These are phyloP conservation scores for Escovopsis weberi DNA, from an alignment of 2,329 filamentous ascomycete species.

Conservation along the genomic window DNA sequence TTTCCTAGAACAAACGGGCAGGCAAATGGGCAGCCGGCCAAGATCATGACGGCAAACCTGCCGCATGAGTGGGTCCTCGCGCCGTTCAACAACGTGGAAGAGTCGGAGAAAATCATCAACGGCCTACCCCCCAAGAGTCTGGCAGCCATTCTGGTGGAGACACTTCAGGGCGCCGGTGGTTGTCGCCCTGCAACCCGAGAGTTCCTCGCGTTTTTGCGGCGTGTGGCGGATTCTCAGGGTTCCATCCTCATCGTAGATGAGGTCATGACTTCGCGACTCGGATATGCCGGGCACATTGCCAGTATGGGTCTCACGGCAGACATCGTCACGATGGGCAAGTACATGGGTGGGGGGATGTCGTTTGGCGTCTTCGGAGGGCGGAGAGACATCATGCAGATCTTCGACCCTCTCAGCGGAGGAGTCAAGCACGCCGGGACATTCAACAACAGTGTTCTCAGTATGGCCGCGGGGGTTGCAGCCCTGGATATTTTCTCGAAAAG, in stretches of 20 bases:
- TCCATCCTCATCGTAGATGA: conserved; percentile 55
- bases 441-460: conserved; percentile 45
- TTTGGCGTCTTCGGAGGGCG: conserved; percentile 54
- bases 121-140: conserved; percentile 18
- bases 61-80: conserved; percentile 41
- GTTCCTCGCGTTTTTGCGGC: conserved; percentile 28
- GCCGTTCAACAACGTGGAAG: conserved; percentile 44
- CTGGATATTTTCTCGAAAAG: not conserved
- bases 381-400: conserved; percentile 41
- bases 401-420: conserved; percentile 30
- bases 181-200: conserved; percentile 33
- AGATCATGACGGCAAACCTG: too few relatives aligned
- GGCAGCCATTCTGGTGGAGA: conserved; percentile 51
- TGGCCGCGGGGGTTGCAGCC: not conserved
- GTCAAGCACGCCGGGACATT: conserved; percentile 49
- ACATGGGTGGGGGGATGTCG: conserved; percentile 48
- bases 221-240: conserved; percentile 7
- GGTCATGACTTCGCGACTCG: conserved; percentile 52
- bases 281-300: conserved; percentile 31
- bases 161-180: conserved; percentile 50
- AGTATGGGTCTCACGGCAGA: conserved; percentile 37
- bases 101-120: conserved; percentile 22
- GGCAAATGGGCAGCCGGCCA: too few relatives aligned
- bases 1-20: too few relatives aligned
- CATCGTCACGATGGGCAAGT: conserved; percentile 51